Percentiles rank a stretch among this genome's conserved stretches.
Evolutionary conservation across 768 basidiomycete genomes (phyloP).

Genomic region (Lentinula sp.): DNA sequence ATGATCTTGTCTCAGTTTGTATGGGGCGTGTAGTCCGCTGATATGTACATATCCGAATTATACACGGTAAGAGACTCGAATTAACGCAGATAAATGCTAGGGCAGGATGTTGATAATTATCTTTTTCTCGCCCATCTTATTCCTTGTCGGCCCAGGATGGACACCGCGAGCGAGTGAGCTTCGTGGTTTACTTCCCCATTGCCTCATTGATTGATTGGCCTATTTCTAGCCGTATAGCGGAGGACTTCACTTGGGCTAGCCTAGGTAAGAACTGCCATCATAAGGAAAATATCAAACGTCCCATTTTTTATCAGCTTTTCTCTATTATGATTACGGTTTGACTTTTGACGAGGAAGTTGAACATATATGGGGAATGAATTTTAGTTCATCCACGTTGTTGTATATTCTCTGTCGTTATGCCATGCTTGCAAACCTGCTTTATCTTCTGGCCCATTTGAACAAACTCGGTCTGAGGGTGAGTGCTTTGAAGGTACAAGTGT

Average conservation of each 20-base stretch:
- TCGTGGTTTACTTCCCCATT: background rate
- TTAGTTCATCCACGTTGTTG: constrained; percentile 23
- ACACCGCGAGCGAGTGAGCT: background rate
- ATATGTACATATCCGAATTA: background rate
- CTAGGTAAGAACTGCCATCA: background rate
- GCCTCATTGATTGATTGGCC: background rate
- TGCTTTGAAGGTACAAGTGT: background rate
- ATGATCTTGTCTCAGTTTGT: background rate
- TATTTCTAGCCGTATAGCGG: background rate
- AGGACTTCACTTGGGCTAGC: constrained; percentile 2
- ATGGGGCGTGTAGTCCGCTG: background rate
- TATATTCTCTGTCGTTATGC: constrained; percentile 29
- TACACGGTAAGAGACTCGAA: background rate
- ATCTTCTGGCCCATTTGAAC: constrained; percentile 19
- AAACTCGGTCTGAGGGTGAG: constrained; percentile 11
- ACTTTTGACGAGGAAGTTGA: constrained; percentile 23
- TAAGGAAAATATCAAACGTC: too few species aligned
- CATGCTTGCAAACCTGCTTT: constrained; percentile 25
- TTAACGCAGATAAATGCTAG: background rate
- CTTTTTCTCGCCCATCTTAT: background rate
- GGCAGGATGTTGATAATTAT: background rate
- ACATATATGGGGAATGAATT: constrained; percentile 22
- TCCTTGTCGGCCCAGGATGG: background rate
- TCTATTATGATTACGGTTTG: constrained; percentile 27
- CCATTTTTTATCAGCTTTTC: constrained; percentile 12